phyloP scores from a whole-genome alignment of 2,329 filamentous ascomycete genomes.

The Trichophyton mentagrophytes region DNA sequence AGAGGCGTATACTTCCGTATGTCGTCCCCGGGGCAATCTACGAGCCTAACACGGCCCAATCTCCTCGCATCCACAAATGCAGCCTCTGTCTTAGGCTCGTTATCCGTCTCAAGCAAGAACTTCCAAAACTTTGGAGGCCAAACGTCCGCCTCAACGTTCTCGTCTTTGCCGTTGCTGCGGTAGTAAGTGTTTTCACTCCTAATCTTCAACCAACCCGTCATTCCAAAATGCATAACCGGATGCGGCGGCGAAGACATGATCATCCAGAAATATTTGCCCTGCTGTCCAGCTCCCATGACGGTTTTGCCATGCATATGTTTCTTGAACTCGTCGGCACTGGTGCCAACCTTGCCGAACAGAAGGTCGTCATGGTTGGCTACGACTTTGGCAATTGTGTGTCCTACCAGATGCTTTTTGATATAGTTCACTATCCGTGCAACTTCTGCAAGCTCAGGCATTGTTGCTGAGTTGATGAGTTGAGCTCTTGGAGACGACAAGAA shows the following conservation, averaged over 20 bases:
- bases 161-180: slow-evolving; percentile 46
- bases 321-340: slow-evolving; percentile 60
- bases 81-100: slow-evolving; percentile 47
- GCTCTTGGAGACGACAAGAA: not conserved
- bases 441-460: slow-evolving; percentile 40
- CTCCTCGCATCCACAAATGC: slow-evolving; percentile 78
- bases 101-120: slow-evolving; percentile 59
- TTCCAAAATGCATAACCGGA: slow-evolving; percentile 75
- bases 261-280: slow-evolving; percentile 96
- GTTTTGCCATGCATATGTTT: slow-evolving; percentile 62
- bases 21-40: slow-evolving; percentile 63
- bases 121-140: slow-evolving; percentile 93
- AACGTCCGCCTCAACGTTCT: slow-evolving; percentile 45
- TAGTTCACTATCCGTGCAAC: slow-evolving; percentile 80
- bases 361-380: slow-evolving; percentile 65
- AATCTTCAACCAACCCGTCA: slow-evolving; percentile 77
- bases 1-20: slow-evolving; percentile 68
- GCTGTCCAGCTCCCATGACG: slow-evolving; percentile 58
- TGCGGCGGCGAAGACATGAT: slow-evolving; percentile 68
- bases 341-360: slow-evolving; percentile 84
- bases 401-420: slow-evolving; percentile 69
- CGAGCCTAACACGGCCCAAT: slow-evolving; percentile 64
- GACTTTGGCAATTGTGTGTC: slow-evolving; percentile 61
- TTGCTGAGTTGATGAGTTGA: slow-evolving; percentile 15
- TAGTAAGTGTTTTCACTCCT: slow-evolving; percentile 68